A percentile compares a stretch with the other conserved stretches of the same genome.
Evolutionary conservation across 179 eudicot species (phyloP).

Genomic region (Beta corolliflora): DNA sequence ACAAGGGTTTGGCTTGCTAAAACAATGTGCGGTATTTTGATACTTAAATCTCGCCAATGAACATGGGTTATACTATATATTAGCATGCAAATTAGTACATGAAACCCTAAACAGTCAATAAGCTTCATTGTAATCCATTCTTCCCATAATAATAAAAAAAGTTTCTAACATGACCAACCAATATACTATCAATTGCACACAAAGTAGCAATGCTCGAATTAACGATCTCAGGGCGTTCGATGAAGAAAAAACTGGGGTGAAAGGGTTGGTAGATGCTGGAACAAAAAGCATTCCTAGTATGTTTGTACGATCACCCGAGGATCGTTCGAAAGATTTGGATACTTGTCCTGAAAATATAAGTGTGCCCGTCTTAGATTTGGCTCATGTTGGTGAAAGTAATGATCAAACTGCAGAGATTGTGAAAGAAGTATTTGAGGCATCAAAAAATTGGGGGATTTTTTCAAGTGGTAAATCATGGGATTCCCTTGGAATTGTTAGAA

Average conservation of each 20-base stretch:
- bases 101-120: too few species aligned
- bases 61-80: too few species aligned
- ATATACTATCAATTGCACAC: not conserved
- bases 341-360: not conserved
- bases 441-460: conserved; percentile 28
- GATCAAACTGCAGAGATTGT: not conserved
- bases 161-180: too few species aligned
- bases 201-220: not conserved
- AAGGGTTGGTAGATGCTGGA: conserved; percentile 23
- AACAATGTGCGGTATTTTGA: too few species aligned
- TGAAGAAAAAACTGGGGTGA: conserved; percentile 19
- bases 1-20: too few species aligned
- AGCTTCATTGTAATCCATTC: too few species aligned
- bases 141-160: too few species aligned
- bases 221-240: conserved; percentile 26
- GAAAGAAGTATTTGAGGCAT: not conserved
- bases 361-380: conserved; percentile 26
- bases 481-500: conserved; percentile 7
- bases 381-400: not conserved
- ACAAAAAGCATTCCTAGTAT: conserved; percentile 8
- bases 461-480: conserved; percentile 24
- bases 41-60: too few species aligned
- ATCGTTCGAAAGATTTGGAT: not conserved
- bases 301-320: conserved; percentile 20
- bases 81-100: too few species aligned